Evolutionary conservation across 352 stramenopile species (phyloP).

Genomic region (Phytophthora vignae): DNA sequence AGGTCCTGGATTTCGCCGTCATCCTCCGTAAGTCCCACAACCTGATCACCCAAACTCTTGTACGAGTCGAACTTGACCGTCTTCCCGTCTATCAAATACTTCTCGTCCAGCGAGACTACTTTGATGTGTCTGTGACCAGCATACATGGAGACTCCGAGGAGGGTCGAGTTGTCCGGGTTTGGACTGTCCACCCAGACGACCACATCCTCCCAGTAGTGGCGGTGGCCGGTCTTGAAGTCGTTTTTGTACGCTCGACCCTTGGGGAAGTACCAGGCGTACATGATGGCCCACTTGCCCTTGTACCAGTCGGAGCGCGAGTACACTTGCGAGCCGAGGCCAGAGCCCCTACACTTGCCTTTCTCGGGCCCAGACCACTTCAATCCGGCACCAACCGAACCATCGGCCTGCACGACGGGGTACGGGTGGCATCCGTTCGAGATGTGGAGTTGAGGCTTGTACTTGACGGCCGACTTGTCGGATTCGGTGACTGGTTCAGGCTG

Average conservation of each 20-base stretch:
- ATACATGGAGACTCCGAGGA: conserved; percentile 32
- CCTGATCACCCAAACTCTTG: conserved; percentile 12
- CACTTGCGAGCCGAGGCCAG: conserved; percentile 29
- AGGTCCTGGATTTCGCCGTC: conserved; percentile 34
- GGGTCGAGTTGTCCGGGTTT: conserved; percentile 23
- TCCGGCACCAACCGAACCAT: conserved; percentile 35
- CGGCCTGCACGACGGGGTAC: conserved; percentile 40
- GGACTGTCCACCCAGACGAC: conserved; percentile 49
- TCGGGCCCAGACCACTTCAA: conserved; percentile 34
- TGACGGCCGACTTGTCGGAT: conserved; percentile 13
- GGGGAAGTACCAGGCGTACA: conserved; percentile 48
- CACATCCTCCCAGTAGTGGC: conserved; percentile 51
- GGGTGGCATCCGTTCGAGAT: conserved; percentile 43
- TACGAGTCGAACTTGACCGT: conserved; percentile 41
- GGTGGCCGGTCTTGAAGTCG: conserved; percentile 25
- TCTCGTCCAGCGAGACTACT: conserved; percentile 12
- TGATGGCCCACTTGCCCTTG: conserved; percentile 35
- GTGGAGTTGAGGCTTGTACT: conserved; percentile 31
- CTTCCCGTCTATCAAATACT: conserved; percentile 22
- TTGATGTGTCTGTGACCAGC: conserved; percentile 35
- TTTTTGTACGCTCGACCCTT: conserved; percentile 35
- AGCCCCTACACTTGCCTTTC: conserved; percentile 34
- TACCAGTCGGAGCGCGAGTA: conserved; percentile 33
- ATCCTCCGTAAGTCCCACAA: conserved; percentile 28
- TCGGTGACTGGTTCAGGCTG: conserved; percentile 12